phyloP scores from a whole-genome alignment of 441 rosid genomes.

The Biscutella laevigata region DNA sequence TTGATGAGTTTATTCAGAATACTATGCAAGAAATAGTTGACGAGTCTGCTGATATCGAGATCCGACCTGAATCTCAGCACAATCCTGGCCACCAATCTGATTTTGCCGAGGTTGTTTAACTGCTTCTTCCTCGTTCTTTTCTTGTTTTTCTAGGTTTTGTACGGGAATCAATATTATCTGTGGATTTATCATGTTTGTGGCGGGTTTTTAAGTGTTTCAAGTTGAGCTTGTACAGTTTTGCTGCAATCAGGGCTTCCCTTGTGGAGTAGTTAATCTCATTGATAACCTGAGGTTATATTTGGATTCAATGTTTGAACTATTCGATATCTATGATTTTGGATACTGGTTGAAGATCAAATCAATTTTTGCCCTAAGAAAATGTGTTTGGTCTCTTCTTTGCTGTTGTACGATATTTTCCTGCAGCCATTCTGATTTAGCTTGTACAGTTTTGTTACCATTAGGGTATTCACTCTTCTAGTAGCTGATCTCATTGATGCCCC shows the following conservation, averaged over 20 bases:
- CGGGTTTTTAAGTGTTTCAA: not conserved
- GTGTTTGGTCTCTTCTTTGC: not conserved
- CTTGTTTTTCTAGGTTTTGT: slow-evolving; percentile 17
- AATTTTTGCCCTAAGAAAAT: not conserved
- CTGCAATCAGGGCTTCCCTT: slow-evolving; percentile 15
- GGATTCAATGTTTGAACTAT: not conserved
- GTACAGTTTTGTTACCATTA: not conserved
- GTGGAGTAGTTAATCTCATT: not conserved
- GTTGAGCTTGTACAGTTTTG: not conserved
- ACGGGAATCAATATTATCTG: not conserved
- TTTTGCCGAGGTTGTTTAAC: slow-evolving; percentile 61
- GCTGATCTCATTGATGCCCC: not conserved
- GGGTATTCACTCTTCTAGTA: not conserved
- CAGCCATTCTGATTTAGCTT: not conserved
- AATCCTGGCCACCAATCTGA: slow-evolving; percentile 88
- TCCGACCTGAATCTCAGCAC: slow-evolving; percentile 93
- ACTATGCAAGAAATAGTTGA: slow-evolving; percentile 96
- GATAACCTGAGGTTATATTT: not conserved
- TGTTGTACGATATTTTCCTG: not conserved
- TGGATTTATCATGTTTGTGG: not conserved
- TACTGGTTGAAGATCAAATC: not conserved
- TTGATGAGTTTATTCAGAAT: slow-evolving; percentile 93
- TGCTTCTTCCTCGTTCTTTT: not conserved
- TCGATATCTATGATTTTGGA: not conserved
- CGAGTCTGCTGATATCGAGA: slow-evolving; percentile 76